A percentile compares a stretch with the other conserved stretches of the same genome.
Evolutionary conservation across 192 early-diverging fungal genomes (phyloP).

Genomic region (Geosiphon pyriformis): DNA sequence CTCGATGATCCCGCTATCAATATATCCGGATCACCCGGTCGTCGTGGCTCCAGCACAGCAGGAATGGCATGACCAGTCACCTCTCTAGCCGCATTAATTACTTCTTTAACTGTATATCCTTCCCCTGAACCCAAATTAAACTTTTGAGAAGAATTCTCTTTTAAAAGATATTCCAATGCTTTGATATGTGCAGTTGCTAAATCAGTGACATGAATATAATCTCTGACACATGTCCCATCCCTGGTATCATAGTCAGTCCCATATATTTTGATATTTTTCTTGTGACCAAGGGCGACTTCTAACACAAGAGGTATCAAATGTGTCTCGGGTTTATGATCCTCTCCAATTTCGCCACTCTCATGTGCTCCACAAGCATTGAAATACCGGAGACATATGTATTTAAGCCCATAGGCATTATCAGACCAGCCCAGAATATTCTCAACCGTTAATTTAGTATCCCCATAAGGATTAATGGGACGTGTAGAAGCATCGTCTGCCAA

Average conservation of each 20-base stretch:
- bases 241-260: constrained; percentile 89
- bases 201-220: constrained; percentile 97
- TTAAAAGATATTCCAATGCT: constrained; percentile 48
- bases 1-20: constrained; percentile 70
- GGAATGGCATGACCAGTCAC: constrained; percentile 79
- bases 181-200: constrained; percentile 83
- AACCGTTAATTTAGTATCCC: constrained; percentile 82
- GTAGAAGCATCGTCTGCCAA: constrained; percentile 52
- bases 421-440: constrained; percentile 66
- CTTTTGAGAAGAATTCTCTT: constrained; percentile 44
- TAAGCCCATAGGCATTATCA: constrained; percentile 29
- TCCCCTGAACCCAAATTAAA: constrained; percentile 90
- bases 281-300: constrained; percentile 85
- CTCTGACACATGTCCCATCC: constrained; percentile 91
- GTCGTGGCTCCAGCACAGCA: constrained; percentile 57
- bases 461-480: constrained; percentile 83
- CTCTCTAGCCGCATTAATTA: constrained; percentile 76
- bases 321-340: constrained; percentile 83
- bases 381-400: constrained; percentile 72
- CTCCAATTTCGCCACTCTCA: constrained; percentile 85
- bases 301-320: constrained; percentile 93
- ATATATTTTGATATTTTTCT: constrained; percentile 80
- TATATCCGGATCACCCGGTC: constrained; percentile 79
- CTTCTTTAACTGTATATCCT: constrained; percentile 88
- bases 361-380: constrained; percentile 98